Evolutionary conservation across 1,139 yeast genomes (phyloP), one percentile per base, ranked within the genome.

Genomic region (Blastobotrys aristatus): DNA sequence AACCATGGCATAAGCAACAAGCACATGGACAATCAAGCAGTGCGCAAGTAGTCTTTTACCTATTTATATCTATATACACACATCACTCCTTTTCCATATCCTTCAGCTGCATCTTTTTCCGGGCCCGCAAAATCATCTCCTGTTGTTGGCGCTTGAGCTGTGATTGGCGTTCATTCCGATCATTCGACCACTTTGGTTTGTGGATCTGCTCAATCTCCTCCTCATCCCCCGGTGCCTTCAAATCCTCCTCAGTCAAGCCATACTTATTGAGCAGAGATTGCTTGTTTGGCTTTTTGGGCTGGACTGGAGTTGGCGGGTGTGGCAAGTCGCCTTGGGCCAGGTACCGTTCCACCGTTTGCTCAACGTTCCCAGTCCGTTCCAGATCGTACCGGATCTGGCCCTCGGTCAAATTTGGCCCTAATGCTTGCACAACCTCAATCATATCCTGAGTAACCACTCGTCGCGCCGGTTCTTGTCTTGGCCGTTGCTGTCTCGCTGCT

Each of bases 401-500:
- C 7, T 68, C 74, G 0, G 86, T 72, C 43, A 87, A 69, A 30
- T 73, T 73, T 1, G 97, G 97, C 0, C 89, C 96, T 53, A 90
- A 73, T 24, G 89, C 79, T 57, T 82, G 87, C 1, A 90, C 97
- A 0, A 86, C 82, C 55, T 85, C 94, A 43, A 90, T 74, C 97
- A 90, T 90, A 53, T 78, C 81, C 10, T 74, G 76, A 2, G 88
- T 84, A n/a, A 85, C 84, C 2, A 71, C 74, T 48, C 95, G 77
- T 16, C 65, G 50, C 22, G 17, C 13, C 2, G 43, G 48, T 27
- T 40, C 46, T 27, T 14, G 32, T n/a, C 4, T 27, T 40, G 38
- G 41, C 43, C 38, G 13, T 24, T 4, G 24, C 27, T 13, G 27
- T 14, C 6, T 24, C 14, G 40, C 5, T 43, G 49, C 26, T 36